These are phyloP conservation scores for Pythium phragmitis DNA, from an alignment of 352 stramenopile species.

Conservation along the genomic window DNA sequence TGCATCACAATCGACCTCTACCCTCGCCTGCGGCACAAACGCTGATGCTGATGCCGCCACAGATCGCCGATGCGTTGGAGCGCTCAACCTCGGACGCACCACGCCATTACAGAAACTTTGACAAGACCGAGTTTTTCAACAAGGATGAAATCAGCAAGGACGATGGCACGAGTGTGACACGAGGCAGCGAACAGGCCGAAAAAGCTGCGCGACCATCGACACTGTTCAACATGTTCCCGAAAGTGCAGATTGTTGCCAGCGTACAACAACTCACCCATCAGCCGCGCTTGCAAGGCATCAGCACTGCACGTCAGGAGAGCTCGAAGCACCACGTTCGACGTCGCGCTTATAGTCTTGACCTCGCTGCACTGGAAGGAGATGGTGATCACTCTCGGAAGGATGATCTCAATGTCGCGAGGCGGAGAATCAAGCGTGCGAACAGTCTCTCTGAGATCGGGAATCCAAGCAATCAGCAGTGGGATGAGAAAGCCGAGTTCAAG, in stretches of 20 bases:
- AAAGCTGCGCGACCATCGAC: slow-evolving; percentile 42
- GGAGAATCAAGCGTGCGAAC: slow-evolving; percentile 62
- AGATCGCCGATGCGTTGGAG: slow-evolving; percentile 67
- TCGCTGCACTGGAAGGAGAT: slow-evolving; percentile 34
- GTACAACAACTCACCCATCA: slow-evolving; percentile 77
- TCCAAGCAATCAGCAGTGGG: slow-evolving; percentile 64
- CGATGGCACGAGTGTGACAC: slow-evolving; percentile 22
- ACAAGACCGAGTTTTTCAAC: slow-evolving; percentile 69
- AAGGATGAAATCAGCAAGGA: slow-evolving; percentile 83
- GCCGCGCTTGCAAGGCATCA: slow-evolving; percentile 48
- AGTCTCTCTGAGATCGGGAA: slow-evolving; percentile 64
- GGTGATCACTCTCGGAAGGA: slow-evolving; percentile 34
- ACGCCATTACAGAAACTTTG: slow-evolving; percentile 56
- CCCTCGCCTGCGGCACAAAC: slow-evolving; percentile 44
- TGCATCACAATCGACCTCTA: slow-evolving; percentile 28
- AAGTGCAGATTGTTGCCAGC: slow-evolving; percentile 80
- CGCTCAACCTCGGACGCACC: slow-evolving; percentile 54
- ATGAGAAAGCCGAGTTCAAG: slow-evolving; percentile 72
- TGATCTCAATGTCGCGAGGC: slow-evolving; percentile 31
- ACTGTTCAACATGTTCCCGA: slow-evolving; percentile 85
- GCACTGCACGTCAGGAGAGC: slow-evolving; percentile 10
- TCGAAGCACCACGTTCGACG: slow-evolving; percentile 33
- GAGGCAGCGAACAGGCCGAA: slow-evolving; percentile 51
- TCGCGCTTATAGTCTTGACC: slow-evolving; percentile 62
- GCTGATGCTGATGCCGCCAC: slow-evolving; percentile 73